Base-by-base conservation (phyloP, 75 land plant species). In the Isoetes taiwanensis region DNA sequence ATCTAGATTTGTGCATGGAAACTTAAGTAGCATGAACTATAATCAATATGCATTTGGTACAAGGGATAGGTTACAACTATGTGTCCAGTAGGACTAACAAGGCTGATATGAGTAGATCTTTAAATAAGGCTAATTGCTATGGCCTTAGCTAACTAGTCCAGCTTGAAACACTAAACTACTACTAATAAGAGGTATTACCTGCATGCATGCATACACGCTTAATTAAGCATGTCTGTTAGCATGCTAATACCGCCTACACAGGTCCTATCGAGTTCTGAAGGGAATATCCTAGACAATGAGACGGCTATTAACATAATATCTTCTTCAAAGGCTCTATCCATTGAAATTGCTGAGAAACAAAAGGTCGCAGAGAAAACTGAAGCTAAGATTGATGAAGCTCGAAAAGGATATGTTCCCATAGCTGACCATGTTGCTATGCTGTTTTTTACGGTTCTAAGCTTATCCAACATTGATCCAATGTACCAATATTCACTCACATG, bases 401-500 rank as follows among this genome's bases (percentile, higher is more conserved):
- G 74, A n/a, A 34, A 58, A 33, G 74, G 68, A 32, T 71, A 71
- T 27, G 8, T 71, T n/a, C 73, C 74, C 4, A 68, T 71, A 8
- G 67, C 74, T 2, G 27, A 24, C 16, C 74, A 71, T 41, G 74
- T 65, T 0, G 59, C 68, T 0, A 52, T 62, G 19, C 63, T 71
- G 23, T 71, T 71, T 29, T 71, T 71, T 52, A 71, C 63, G 0
- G 25, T 71, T 24, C 65, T 64, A 0, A 48, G 33, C 28, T 63
- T 71, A 10, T 54, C 58, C 40, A 66, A 53, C 11, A 65, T 71
- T 52, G 74, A 71, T 59, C 74, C 74, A 3, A 71, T 71, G 74
- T 71, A 71, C 26, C 74, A 71, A 31, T 71, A 71, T 27, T 71
- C 74, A 34, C 63, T 71, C 9, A 38, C 69, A 5, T 71, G 74